Evolutionary conservation across 2,329 filamentous ascomycete genomes (phyloP).

Genomic region (Xylaria sp.): DNA sequence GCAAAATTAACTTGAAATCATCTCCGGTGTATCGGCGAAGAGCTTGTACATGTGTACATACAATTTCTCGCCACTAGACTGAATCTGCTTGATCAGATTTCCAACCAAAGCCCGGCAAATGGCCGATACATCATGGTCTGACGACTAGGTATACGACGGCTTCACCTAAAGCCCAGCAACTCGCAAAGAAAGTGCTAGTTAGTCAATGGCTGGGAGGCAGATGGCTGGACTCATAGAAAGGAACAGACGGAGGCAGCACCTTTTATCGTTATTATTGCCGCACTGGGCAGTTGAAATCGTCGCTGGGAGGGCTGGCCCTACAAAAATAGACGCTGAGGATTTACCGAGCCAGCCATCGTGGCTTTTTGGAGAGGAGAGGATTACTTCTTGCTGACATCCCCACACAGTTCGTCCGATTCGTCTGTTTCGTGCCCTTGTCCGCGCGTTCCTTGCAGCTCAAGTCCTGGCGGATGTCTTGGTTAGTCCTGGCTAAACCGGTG

Average conservation of each 20-base stretch:
- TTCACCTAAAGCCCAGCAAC: slow-evolving; percentile 4
- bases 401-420: slow-evolving; percentile 34
- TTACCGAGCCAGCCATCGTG: not conserved
- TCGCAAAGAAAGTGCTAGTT: not conserved
- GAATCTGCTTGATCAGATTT: not conserved
- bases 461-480: slow-evolving; percentile 3
- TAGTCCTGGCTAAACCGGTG: not conserved
- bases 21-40: not conserved
- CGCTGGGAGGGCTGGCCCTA: slow-evolving; percentile 14
- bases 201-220: slow-evolving; percentile 9
- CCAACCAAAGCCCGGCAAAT: not conserved
- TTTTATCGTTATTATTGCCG: slow-evolving; percentile 19
- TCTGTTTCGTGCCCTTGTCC: slow-evolving; percentile 24
- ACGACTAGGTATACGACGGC: slow-evolving; percentile 1
- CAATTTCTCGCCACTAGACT: not conserved
- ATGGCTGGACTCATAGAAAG: not conserved
- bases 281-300: slow-evolving; percentile 8
- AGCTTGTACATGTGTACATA: not conserved
- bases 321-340: slow-evolving; percentile 29
- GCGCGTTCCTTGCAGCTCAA: slow-evolving; percentile 31
- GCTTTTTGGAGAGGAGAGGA: not conserved
- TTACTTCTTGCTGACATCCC: slow-evolving; percentile 28
- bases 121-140: not conserved
- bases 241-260: slow-evolving; percentile 1
- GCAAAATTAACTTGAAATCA: slow-evolving; percentile 5